phyloP scores from a whole-genome alignment of 2,329 filamentous ascomycete genomes.

The Daldinia sp. region DNA sequence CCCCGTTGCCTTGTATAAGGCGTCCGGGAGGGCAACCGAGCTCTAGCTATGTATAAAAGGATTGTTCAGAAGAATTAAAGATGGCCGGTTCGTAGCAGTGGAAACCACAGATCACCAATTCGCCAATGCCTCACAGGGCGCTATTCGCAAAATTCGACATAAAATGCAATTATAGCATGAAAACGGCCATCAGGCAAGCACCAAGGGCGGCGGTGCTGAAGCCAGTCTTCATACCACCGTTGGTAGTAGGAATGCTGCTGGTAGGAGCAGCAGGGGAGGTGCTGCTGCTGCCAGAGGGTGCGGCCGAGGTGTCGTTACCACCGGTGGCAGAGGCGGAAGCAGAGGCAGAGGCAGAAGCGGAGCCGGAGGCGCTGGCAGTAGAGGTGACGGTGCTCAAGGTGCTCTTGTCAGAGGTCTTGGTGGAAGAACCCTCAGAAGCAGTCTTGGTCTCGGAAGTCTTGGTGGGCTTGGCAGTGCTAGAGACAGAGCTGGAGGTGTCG shows the following conservation, averaged over 20 bases:
- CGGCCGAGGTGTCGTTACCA: slow-evolving; percentile 15
- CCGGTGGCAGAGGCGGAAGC: slow-evolving; percentile 20
- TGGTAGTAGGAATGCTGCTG: slow-evolving; percentile 33
- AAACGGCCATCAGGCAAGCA: slow-evolving; percentile 46
- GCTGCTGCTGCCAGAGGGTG: slow-evolving; percentile 15
- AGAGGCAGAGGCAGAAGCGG: slow-evolving; percentile 14
- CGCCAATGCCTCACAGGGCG: slow-evolving; percentile 32
- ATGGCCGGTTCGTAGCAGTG: slow-evolving; percentile 42
- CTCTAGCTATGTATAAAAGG: slow-evolving; percentile 41
- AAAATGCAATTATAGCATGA: slow-evolving; percentile 45
- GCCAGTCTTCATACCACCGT: slow-evolving; percentile 45
- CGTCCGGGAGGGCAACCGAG: slow-evolving; percentile 24
- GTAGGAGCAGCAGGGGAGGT: slow-evolving; percentile 17
- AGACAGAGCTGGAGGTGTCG: slow-evolving; percentile 38
- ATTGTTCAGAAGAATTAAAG: slow-evolving; percentile 46
- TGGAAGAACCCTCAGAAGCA: slow-evolving; percentile 36
- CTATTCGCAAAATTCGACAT: slow-evolving; percentile 18
- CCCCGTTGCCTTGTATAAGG: background rate
- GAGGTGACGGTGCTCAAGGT: slow-evolving; percentile 36
- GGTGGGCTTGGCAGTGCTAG: slow-evolving; percentile 23
- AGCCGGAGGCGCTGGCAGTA: slow-evolving; percentile 20
- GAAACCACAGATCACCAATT: slow-evolving; percentile 39
- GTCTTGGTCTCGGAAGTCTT: slow-evolving; percentile 23
- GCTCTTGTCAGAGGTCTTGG: slow-evolving; percentile 34
- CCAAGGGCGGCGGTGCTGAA: slow-evolving; percentile 46